Percentiles rank a stretch among this genome's conserved stretches.
Conservation (phyloP, 2,329 filamentous ascomycete species). For the Davidsoniella virescens region DNA sequence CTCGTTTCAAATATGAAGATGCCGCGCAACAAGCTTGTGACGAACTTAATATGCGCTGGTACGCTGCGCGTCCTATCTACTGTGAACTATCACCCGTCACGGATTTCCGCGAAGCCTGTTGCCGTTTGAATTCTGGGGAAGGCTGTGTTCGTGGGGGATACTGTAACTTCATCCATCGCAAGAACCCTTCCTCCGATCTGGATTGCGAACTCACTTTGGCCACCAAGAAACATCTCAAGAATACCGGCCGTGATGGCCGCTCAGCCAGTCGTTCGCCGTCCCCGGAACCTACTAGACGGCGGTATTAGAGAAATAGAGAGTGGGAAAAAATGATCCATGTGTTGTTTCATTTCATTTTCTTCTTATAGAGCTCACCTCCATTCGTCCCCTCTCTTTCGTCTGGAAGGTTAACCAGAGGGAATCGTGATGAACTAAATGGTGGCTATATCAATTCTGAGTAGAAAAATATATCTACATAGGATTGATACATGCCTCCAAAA, state of each 20-base stretch:
- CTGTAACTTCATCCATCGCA: constrained; percentile 98
- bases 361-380: neutral
- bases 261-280: constrained; percentile 71
- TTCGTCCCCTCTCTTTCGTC: neutral
- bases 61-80: constrained; percentile 92
- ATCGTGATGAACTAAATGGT: neutral
- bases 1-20: constrained; percentile 99
- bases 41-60: constrained; percentile 87
- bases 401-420: neutral
- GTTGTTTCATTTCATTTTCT: constrained; percentile 1
- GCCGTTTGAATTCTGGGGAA: constrained; percentile 82
- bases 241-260: constrained; percentile 67
- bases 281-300: constrained; percentile 63
- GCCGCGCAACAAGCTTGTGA: constrained; percentile 87
- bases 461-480: too few species aligned
- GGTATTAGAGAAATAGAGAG: constrained; percentile 32
- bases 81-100: constrained; percentile 94
- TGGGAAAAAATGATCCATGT: neutral
- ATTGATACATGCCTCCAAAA: too few species aligned
- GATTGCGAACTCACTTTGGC: constrained; percentile 73
- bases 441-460: neutral
- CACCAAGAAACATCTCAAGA: constrained; percentile 93
- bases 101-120: constrained; percentile 95
- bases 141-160: constrained; percentile 92
- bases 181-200: constrained; percentile 79